A percentile compares a stretch with the other conserved stretches of the same genome.
phyloP scores from a whole-genome alignment of 345 rosid species.

The Hibiscus trionum region DNA sequence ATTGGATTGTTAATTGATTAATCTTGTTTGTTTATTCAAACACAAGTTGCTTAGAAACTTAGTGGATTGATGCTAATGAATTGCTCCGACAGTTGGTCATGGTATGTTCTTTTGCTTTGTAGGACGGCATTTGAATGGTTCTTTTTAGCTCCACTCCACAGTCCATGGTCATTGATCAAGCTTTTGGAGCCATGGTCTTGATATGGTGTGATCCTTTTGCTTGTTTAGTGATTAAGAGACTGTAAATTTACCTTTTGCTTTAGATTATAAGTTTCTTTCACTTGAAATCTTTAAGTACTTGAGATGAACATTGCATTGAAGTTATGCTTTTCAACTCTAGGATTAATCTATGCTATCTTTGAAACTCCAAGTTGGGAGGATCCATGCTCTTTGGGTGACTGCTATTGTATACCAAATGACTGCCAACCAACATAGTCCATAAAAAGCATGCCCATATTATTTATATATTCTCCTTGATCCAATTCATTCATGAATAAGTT shows the following conservation, averaged over 20 bases:
- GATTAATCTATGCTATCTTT: neutral
- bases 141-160: too few relatives aligned
- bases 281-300: neutral
- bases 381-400: neutral
- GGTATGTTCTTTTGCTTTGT: too few relatives aligned
- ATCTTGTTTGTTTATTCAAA: too few relatives aligned
- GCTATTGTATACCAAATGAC: neutral
- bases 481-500: neutral
- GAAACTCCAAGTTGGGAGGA: slow-evolving; percentile 5
- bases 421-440: neutral
- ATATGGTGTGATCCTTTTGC: too few relatives aligned
- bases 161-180: too few relatives aligned
- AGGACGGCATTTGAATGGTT: too few relatives aligned
- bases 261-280: neutral
- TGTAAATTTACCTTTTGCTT: neutral
- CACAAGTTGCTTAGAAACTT: too few relatives aligned
- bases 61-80: too few relatives aligned
- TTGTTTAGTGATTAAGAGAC: neutral
- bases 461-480: neutral
- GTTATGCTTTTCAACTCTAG: neutral
- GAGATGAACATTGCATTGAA: neutral
- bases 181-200: too few relatives aligned
- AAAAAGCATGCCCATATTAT: neutral
- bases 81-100: too few relatives aligned
- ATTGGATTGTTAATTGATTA: too few relatives aligned